These are phyloP conservation scores for Penicillium soppii DNA, from an alignment of 495 filamentous ascomycete species.

Conservation along the genomic window DNA sequence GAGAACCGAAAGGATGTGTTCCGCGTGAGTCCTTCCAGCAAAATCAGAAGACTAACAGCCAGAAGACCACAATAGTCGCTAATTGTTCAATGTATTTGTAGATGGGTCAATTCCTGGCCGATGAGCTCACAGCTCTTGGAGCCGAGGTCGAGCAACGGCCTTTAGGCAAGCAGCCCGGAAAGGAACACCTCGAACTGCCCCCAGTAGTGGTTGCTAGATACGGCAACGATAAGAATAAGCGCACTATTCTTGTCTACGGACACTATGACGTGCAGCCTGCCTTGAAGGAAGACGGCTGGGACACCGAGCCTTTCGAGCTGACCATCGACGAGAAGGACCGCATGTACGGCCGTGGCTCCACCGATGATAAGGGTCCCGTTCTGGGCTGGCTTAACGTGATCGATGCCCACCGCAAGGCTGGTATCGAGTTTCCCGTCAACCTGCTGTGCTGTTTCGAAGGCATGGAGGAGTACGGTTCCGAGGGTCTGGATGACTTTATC, in stretches of 20 bases:
- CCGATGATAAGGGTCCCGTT: constrained; percentile 98
- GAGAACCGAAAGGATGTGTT: constrained; percentile 85
- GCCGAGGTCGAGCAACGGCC: constrained; percentile 80
- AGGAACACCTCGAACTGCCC: constrained; percentile 85
- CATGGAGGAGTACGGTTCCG: constrained; percentile 99
- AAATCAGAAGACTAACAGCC: not conserved
- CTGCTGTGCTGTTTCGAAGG: constrained; percentile 99
- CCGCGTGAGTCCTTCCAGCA: constrained; percentile 41
- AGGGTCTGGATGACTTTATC: constrained; percentile 95
- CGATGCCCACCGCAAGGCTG: constrained; percentile 92
- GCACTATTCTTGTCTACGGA: constrained; percentile 93
- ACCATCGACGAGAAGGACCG: constrained; percentile 84
- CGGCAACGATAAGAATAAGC: constrained; percentile 85
- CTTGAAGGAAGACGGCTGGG: constrained; percentile 90
- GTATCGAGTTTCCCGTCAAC: constrained; percentile 94
- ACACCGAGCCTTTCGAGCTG: constrained; percentile 89
- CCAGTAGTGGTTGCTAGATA: constrained; percentile 91
- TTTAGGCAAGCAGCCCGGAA: constrained; percentile 86
- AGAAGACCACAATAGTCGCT: no score
- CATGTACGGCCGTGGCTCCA: constrained; percentile 94
- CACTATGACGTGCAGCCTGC: constrained; percentile 99
- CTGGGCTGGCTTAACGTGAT: constrained; percentile 98
- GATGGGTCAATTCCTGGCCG: constrained; percentile 91
- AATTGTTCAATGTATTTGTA: constrained; percentile 24
- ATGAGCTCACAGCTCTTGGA: constrained; percentile 78